Base-by-base conservation (phyloP, 805 yeast species). In the Metschnikowia vanudenii region DNA sequence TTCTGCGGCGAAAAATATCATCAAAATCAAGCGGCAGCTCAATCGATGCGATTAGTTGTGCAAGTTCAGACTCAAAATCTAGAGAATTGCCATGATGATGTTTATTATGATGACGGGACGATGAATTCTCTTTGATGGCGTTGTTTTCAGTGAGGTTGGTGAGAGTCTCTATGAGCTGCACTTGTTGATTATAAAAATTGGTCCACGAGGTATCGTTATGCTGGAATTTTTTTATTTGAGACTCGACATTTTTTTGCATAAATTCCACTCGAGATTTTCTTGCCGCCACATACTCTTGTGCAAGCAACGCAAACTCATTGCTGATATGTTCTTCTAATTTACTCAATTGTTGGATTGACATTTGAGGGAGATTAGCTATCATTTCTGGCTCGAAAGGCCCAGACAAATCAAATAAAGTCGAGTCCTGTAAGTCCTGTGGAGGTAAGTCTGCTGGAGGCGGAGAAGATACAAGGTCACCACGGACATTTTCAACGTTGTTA, bases 1-100 rank as follows among this genome's bases (percentile, higher is more conserved):
- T 40, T 9, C 49, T 48, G 17, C 52, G 48, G 6, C 43, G 45
- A 29, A 69, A 54, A 10, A 57, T 53, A 6, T 55, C 58, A 43
- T 71, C 75, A 35, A 69, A 54, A 11, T 55, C 61, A 19, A 67
- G 52, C 1, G 75, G 76, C 52, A 67, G 62, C 43, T 66, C 68
- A 5, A 67, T 47, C 35, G 62, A 62, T 8, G 55, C 49, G 28
- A 66, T 52, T 9, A 71, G 51, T 26, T 60, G 68, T 5, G 52
- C 36, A 10, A 72, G 54, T 47, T 68, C 72, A 8, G 57, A 54
- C 43, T 70, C 71, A 43, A 62, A 63, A 29, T 67, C 69, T 6
- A 17, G 20, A 2, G 18, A 7, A 18, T 17, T 39, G 26, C 11
- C 30, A n/a, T 30, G 37, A 17, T 19, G 24, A 14, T 26, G 6